Base-by-base conservation (phyloP, 441 rosid genomes). In the Populus tomentosa region DNA sequence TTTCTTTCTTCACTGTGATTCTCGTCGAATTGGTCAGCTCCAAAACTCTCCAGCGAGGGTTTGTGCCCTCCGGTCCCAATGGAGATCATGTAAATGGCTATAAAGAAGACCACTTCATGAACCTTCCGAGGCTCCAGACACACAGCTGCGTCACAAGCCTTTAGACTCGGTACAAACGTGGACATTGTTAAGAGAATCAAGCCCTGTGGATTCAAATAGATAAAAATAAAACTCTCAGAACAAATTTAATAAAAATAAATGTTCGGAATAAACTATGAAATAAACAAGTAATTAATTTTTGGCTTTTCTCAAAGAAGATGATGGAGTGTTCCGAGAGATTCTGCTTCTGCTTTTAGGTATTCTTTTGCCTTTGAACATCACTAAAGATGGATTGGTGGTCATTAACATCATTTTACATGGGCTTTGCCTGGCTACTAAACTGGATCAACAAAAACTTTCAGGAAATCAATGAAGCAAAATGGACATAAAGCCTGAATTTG, bases 51-150 rank as follows among this genome's bases (percentile, higher is more conserved):
- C 59, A 90, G 81, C 0, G 97, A 84, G 20, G 98, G 98, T 71
- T 94, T 95, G 81, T 95, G 99, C 30, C 99, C 98, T 69, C 97
- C 99, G 0, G 98, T 95, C 67, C 94, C 98, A 3, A 92, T 71
- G 66, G 99, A 92, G 79, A 95, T 82, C 74, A 92, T 81, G 85
- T 95, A 95, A 26, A 94, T 85, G 42, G 94, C 92, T 3, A 91
- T 66, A 85, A 91, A 94, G 86, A 92, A 94, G 13, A 88, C 86
- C 53, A 89, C 77, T 76, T 88, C 91, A 77, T 95, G 99, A 23
- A 80, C 80, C 76, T 89, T 91, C 53, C 86, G 84, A 20, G 95
- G 86, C 68, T 87, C 80, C 3, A 50, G 59, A 75, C 98, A 95
- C 67, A 69, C 40, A 1, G 85, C 84, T 50, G 74, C 72, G 30